A percentile compares a stretch with the other conserved stretches of the same genome.
Conservation (phyloP, 331 rosid species). For the Pyrus hybrid region DNA sequence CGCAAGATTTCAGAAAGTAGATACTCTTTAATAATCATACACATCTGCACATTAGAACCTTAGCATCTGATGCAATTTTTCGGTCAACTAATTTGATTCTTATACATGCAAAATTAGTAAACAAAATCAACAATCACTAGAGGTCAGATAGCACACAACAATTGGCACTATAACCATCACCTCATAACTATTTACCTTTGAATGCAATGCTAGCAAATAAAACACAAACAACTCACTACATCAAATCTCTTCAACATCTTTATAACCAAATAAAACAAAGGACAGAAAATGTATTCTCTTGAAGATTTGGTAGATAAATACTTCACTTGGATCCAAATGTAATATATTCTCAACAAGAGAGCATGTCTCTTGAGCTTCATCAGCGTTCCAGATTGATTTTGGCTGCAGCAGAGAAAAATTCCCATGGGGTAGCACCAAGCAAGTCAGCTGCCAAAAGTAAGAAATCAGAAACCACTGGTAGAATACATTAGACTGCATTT, state of each 20-base stretch:
- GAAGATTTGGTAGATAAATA: slow-evolving; percentile 19
- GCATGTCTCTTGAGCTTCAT: slow-evolving; percentile 42
- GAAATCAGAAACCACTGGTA: slow-evolving; percentile 17
- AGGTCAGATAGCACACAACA: not conserved
- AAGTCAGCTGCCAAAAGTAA: slow-evolving; percentile 65
- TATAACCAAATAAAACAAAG: not conserved
- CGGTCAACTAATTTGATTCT: not conserved
- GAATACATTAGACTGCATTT: slow-evolving; percentile 1
- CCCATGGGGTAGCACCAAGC: slow-evolving; percentile 68
- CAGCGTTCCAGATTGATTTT: slow-evolving; percentile 65
- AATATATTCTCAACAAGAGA: slow-evolving; percentile 70
- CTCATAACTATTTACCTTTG: not conserved
- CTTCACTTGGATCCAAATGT: slow-evolving; percentile 83
- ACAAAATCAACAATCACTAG: not conserved
- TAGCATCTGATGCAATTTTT: no score
- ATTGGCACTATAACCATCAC: not conserved
- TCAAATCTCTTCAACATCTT: not conserved
- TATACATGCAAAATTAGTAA: not conserved
- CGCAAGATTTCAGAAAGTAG: no score
- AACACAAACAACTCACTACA: not conserved
- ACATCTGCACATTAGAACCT: no score
- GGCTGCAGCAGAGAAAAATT: slow-evolving; percentile 54
- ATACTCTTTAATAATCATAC: no score
- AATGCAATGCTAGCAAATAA: not conserved
- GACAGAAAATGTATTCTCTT: not conserved